Evolutionary conservation across 495 filamentous ascomycete genomes (phyloP).

Genomic region (Aspergillus panamensis): DNA sequence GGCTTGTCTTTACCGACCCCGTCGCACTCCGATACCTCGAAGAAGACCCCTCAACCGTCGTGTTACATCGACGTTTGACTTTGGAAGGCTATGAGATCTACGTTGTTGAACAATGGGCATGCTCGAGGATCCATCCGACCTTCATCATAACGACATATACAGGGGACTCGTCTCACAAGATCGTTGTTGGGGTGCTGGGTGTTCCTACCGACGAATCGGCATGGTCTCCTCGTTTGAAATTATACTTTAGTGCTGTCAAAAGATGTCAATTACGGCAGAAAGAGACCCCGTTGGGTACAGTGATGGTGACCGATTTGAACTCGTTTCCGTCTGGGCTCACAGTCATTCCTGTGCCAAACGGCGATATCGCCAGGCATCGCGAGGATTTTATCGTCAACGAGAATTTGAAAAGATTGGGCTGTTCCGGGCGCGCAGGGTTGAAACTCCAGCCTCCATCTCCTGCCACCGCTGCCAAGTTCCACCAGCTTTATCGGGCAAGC

Average conservation of each 20-base stretch:
- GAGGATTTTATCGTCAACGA: constrained; percentile 93
- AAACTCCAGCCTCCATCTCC: constrained; percentile 69
- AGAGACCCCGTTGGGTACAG: constrained; percentile 75
- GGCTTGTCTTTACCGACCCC: constrained; percentile 68
- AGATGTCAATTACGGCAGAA: constrained; percentile 76
- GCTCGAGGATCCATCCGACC: constrained; percentile 83
- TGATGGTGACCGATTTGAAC: constrained; percentile 93
- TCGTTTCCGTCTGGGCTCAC: constrained; percentile 86
- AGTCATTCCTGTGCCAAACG: constrained; percentile 82
- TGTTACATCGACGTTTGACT: constrained; percentile 64
- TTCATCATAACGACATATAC: constrained; percentile 93
- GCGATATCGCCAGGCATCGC: constrained; percentile 75
- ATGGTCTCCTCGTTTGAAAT: constrained; percentile 74
- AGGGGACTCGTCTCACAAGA: constrained; percentile 72
- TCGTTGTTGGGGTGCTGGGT: constrained; percentile 76
- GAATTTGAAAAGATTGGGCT: constrained; percentile 86
- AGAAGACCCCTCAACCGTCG: constrained; percentile 73
- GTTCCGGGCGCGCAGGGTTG: constrained; percentile 83
- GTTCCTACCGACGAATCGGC: constrained; percentile 75
- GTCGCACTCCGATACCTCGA: constrained; percentile 83
- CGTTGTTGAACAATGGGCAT: constrained; percentile 97
- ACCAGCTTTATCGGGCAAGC: constrained; percentile 81
- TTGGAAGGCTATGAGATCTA: constrained; percentile 90
- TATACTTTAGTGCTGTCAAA: constrained; percentile 84
- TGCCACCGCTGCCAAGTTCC: constrained; percentile 86